These are phyloP conservation scores for Kwoniella botswanensis DNA, from an alignment of 768 basidiomycete genomes.

Conservation along the genomic window DNA sequence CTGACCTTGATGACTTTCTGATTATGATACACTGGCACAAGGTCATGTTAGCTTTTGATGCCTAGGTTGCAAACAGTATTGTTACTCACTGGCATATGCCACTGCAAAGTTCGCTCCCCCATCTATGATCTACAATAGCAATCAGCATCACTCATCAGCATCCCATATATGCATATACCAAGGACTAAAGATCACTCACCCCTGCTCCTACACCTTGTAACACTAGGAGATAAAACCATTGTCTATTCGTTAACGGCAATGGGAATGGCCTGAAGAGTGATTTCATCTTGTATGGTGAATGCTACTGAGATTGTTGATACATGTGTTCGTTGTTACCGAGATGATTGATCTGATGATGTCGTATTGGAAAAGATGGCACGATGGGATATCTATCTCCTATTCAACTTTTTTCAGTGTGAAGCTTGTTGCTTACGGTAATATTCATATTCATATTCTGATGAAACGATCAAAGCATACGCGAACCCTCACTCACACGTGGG, in stretches of 20 bases:
- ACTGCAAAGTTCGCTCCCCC: constrained; percentile 57
- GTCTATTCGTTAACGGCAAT: constrained; percentile 45
- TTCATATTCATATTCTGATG: no score
- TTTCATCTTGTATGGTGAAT: constrained; percentile 32
- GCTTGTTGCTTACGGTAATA: no score
- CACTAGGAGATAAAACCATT: constrained; percentile 53
- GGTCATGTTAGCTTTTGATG: background rate
- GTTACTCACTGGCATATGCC: constrained; percentile 45
- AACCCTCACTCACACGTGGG: background rate
- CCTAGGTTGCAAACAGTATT: background rate
- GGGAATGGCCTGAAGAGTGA: constrained; percentile 56
- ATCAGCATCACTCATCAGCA: background rate
- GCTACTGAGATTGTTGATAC: background rate
- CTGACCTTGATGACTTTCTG: constrained; percentile 33
- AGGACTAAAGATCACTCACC: constrained; percentile 26
- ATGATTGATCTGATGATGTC: no score
- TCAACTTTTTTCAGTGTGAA: background rate
- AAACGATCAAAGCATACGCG: constrained; percentile 10
- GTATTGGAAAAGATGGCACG: constrained; percentile 10
- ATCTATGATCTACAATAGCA: constrained; percentile 43
- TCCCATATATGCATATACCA: background rate
- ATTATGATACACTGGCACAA: constrained; percentile 33
- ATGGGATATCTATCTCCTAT: constrained; percentile 11
- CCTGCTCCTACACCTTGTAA: constrained; percentile 54
- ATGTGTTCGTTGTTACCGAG: background rate